A percentile compares a stretch with the other conserved stretches of the same genome.
Conservation (phyloP, 2,329 filamentous ascomycete genomes). For the Thielaviopsis populi region DNA sequence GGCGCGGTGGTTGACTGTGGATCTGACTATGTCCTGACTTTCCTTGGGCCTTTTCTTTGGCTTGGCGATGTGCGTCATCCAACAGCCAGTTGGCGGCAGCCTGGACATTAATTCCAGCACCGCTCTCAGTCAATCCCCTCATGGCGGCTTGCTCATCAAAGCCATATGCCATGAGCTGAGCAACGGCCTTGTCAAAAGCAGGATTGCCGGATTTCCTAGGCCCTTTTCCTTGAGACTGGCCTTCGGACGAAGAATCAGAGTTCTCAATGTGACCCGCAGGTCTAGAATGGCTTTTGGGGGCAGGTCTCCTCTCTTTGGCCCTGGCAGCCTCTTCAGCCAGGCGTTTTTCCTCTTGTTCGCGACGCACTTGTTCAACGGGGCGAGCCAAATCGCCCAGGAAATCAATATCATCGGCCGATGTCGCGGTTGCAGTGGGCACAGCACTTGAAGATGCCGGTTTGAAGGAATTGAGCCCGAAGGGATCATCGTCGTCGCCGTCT, state of each 20-base stretch:
- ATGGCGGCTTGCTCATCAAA: conserved; percentile 76
- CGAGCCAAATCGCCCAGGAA: conserved; percentile 49
- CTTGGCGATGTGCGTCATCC: conserved; percentile 76
- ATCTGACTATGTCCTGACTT: conserved; percentile 22
- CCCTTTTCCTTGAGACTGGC: conserved; percentile 20
- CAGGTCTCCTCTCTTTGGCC: conserved; percentile 23
- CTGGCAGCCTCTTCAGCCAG: conserved; percentile 2
- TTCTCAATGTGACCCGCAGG: conserved; percentile 43
- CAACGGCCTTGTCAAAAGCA: conserved; percentile 58
- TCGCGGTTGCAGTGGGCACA: conserved; percentile 18
- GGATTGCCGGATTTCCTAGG: conserved; percentile 8
- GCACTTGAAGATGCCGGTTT: conserved; percentile 25
- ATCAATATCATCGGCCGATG: conserved; percentile 43
- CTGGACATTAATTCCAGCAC: conserved; percentile 66
- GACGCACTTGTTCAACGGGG: conserved; percentile 48
- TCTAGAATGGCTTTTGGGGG: conserved; percentile 26
- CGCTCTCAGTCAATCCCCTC: conserved; percentile 64
- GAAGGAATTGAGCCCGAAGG: conserved; percentile 63
- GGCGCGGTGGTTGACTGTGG: conserved; percentile 17
- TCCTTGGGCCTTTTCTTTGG: conserved; percentile 54
- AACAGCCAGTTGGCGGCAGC: conserved; percentile 78
- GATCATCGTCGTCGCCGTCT: conserved; percentile 75
- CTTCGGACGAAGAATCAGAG: conserved; percentile 33
- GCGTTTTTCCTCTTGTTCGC: conserved; percentile 24
- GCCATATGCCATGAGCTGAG: conserved; percentile 86